Base-by-base conservation (phyloP, 2,329 filamentous ascomycete genomes). In the Neodidymelliopsis sp. region DNA sequence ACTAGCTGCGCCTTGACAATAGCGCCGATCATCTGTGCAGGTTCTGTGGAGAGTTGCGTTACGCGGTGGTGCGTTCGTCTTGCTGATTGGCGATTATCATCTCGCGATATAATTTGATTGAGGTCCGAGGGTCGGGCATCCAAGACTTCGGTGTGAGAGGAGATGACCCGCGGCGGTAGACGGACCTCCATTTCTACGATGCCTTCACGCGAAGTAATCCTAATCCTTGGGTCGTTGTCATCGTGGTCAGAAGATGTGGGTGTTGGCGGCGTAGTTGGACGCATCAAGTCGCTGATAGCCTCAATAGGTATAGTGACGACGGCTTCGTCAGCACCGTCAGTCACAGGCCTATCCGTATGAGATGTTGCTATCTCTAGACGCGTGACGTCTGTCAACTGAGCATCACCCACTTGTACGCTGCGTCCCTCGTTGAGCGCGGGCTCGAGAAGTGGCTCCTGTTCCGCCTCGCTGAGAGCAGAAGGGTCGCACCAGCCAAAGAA, bases 151-250 rank as follows among this genome's bases (percentile, higher is more conserved):
- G 56, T 68, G 42, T 65, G 65, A 34, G 60, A 62, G 8, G 65
- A 67, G 24, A 70, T 55, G 20, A 69, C 52, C 27, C 65, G 63
- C 35, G 67, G 60, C 7, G 71, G 71, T 13, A 74, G 54, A 15
- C 67, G 66, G 6, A 74, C 70, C 51, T 74, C 71, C 60, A 74
- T 69, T 45, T 72, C 69, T 16, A 74, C 70, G 16, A 72, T 65
- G 3, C 67, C 67, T 42, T 70, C 69, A 19, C 71, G 56, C n/a
- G 63, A 69, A 6, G 69, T 72, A 22, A 74, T 74, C n/a, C 71
- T 62, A 18, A 74, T 72, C 22, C 67, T 61, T 6, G 71, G 70
- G 31, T 73, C 68, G 28, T 66, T 62, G 25, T 66, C 63, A 15
- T 67, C 59, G 15, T 65, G 55, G 28, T 62, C 67, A 20, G 57